These are phyloP conservation scores for Salvia miltiorrhiza DNA, from an alignment of 257 asterid species.

Conservation along the genomic window DNA sequence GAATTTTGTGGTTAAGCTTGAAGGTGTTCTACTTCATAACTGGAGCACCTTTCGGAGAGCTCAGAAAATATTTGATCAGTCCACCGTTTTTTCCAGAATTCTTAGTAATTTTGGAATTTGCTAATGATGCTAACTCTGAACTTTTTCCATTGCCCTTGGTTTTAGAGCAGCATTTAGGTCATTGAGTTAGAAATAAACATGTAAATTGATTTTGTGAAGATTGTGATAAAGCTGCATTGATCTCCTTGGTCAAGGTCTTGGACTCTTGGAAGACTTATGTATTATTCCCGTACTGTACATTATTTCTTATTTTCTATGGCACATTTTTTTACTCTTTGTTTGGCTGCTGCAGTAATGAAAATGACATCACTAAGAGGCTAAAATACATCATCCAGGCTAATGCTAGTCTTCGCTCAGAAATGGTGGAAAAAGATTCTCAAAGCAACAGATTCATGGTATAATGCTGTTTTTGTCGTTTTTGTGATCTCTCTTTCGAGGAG, in stretches of 20 bases:
- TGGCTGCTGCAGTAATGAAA: too few relatives aligned
- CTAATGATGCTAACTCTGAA: not conserved
- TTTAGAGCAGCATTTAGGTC: conserved; percentile 6
- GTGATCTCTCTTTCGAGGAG: too few relatives aligned
- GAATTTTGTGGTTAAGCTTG: not conserved
- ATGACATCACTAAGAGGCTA: too few relatives aligned
- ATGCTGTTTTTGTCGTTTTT: too few relatives aligned
- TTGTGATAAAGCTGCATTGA: not conserved
- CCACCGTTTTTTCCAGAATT: not conserved
- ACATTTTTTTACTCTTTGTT: too few relatives aligned
- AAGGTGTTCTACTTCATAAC: not conserved
- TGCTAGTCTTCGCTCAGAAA: too few relatives aligned
- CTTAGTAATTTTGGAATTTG: not conserved
- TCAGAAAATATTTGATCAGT: not conserved
- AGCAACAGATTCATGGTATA: too few relatives aligned
- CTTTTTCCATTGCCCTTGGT: not conserved
- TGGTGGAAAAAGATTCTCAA: too few relatives aligned
- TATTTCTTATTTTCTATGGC: not conserved
- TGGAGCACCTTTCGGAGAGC: not conserved
- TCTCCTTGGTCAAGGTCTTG: not conserved
- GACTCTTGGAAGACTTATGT: too few relatives aligned
- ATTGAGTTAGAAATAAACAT: not conserved
- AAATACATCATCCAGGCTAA: too few relatives aligned
- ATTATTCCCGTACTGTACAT: not conserved
- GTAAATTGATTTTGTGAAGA: conserved; percentile 4